Percentiles rank a stretch among this genome's conserved stretches.
Conservation (phyloP, 768 basidiomycete species). For the Pleurotus pulmonarius region DNA sequence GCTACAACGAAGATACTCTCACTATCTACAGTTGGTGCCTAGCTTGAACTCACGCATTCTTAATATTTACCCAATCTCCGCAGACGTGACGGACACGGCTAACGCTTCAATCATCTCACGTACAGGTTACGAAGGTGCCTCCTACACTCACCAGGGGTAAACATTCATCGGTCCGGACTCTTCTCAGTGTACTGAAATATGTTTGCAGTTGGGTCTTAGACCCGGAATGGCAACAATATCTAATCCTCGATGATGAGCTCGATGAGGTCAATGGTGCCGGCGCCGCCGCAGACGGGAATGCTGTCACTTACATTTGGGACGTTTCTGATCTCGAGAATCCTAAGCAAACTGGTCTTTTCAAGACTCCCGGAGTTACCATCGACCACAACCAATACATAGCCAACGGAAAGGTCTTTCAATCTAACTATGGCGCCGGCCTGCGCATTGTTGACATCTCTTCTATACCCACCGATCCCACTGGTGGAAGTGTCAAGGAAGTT, state of each 20-base stretch:
- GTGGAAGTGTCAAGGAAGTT: constrained; percentile 13
- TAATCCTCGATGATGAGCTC: constrained; percentile 25
- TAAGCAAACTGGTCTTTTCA: constrained; percentile 23
- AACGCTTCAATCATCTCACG: constrained; percentile 21
- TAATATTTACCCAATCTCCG: background rate
- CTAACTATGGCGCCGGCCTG: constrained; percentile 25
- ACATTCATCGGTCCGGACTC: too few relatives aligned
- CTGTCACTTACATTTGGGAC: constrained; percentile 28
- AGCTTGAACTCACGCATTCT: background rate
- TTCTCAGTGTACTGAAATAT: too few relatives aligned
- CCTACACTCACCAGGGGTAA: constrained; percentile 30
- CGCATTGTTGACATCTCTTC: constrained; percentile 23
- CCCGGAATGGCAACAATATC: constrained; percentile 21
- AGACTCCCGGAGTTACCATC: constrained; percentile 19
- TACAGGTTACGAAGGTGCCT: constrained; percentile 24
- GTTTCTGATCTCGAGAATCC: constrained; percentile 21
- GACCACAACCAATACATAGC: constrained; percentile 26
- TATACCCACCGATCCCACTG: constrained; percentile 24
- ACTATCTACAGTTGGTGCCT: constrained; percentile 18
- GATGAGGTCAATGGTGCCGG: constrained; percentile 18
- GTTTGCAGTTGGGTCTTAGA: constrained; percentile 16
- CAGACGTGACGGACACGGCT: constrained; percentile 18
- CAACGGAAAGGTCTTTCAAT: constrained; percentile 23
- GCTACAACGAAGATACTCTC: constrained; percentile 27
- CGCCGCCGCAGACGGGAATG: constrained; percentile 18